Evolutionary conservation across 306 rosid species (phyloP).

Genomic region (Quillaja saponaria): DNA sequence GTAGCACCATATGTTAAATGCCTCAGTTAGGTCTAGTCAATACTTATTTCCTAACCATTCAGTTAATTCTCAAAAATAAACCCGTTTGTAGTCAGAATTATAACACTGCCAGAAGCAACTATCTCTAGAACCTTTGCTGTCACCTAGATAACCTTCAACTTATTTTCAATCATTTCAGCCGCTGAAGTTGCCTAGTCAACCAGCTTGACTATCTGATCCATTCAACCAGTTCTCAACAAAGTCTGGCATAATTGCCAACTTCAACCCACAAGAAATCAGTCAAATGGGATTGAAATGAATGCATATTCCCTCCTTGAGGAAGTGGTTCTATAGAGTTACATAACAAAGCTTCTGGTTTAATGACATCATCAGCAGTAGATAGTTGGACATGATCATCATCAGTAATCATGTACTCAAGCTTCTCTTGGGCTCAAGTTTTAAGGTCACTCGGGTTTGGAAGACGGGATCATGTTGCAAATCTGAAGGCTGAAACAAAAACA

Average conservation of each 20-base stretch:
- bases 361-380: conserved; percentile 58
- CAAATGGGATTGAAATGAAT: conserved; percentile 53
- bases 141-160: conserved; percentile 66
- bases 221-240: conserved; percentile 76
- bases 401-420: conserved; percentile 89
- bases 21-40: conserved; percentile 89
- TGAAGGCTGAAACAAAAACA: conserved; percentile 68
- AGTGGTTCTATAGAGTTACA: conserved; percentile 53
- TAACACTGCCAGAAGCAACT: conserved; percentile 70
- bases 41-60: conserved; percentile 67
- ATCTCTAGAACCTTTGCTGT: conserved; percentile 80
- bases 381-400: conserved; percentile 91
- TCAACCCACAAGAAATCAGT: conserved; percentile 87
- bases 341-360: conserved; percentile 47
- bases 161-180: conserved; percentile 49
- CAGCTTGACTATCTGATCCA: conserved; percentile 72
- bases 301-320: conserved; percentile 46
- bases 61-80: conserved; percentile 64
- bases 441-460: conserved; percentile 59
- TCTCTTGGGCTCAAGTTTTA: conserved; percentile 88
- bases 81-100: conserved; percentile 73
- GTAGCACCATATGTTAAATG: conserved; percentile 91
- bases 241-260: conserved; percentile 82
- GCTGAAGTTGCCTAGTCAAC: conserved; percentile 54
- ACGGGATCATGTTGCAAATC: conserved; percentile 79